Base-by-base conservation (phyloP, 257 asterid species). In the Fraxinus pennsylvanica region DNA sequence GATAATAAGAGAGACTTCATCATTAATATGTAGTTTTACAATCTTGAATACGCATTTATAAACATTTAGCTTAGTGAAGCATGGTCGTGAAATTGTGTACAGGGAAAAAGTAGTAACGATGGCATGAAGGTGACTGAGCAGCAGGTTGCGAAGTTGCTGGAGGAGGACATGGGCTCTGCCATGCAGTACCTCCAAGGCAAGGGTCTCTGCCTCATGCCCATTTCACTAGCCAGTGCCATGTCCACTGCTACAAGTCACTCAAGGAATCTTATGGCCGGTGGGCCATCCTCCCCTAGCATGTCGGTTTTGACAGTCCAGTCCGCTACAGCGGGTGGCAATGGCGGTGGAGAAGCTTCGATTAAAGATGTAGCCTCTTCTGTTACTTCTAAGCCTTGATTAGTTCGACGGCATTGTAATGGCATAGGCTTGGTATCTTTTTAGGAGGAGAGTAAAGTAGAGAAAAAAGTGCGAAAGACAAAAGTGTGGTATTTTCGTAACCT, bases 101-200 rank as follows among this genome's bases (percentile, higher is more conserved):
- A 85, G 87, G 90, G 82, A 45, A 81, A 86, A 71, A 84, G 74
- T 83, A 78, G 87, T 50, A 88, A 80, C 19, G 94, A 90, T 33
- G 90, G 87, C 71, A 83, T 87, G 91, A 92, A 84, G 72, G 90
- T 87, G 61, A 85, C 97, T 73, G 98, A 94, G 89, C 92, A 94
- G 67, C 97, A 94, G 83, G 97, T 94, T 85, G 95, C 91, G 39
- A 94, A 92, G 90, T 83, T 94, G 72, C 90, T 94, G 97, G 98
- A 94, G 45, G 96, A 94, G 35, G 98, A 94, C 73, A 94, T 94
- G 98, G 97, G 98, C 0, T 90, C 98, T 1, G 98, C 98, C 74
- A 92, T 94, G 98, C 98, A 94, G 78, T 94, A 94, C 76, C 96
- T 94, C 6, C 98, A 92, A 71, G 97, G 97, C 7, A 94, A 94